Evolutionary conservation across 108 stramenopile genomes (phyloP).

Genomic region (Nitzschia palea): DNA sequence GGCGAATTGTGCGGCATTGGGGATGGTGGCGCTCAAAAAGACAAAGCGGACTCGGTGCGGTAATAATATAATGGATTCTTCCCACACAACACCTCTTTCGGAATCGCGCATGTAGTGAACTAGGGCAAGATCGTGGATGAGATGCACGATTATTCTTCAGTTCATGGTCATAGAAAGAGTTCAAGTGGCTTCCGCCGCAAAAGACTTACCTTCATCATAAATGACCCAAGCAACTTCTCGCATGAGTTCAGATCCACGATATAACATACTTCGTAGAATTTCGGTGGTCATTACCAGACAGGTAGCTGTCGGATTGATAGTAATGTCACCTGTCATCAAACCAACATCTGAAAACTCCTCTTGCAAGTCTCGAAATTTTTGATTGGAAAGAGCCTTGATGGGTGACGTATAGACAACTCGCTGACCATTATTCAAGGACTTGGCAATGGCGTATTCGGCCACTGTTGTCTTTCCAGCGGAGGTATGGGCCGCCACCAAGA

Average conservation of each 20-base stretch:
- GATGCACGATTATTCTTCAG: no score
- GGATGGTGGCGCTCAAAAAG: constrained; percentile 98
- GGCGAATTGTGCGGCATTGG: constrained; percentile 93
- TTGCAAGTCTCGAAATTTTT: constrained; percentile 98
- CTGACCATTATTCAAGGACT: constrained; percentile 88
- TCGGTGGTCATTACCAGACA: constrained; percentile 99
- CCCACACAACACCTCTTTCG: constrained; percentile 93
- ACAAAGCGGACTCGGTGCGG: constrained; percentile 94
- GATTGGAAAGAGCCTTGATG: constrained; percentile 98
- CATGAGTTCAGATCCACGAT: constrained; percentile 97
- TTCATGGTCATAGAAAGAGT: no score
- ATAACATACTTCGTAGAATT: constrained; percentile 97
- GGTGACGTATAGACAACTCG: constrained; percentile 99
- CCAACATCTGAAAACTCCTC: constrained; percentile 96
- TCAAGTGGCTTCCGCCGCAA: no score
- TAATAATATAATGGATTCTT: constrained; percentile 96
- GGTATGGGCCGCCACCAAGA: constrained; percentile 95
- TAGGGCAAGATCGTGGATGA: background rate
- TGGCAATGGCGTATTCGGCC: constrained; percentile 97
- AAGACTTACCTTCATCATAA: constrained; percentile 38
- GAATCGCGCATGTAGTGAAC: constrained; percentile 99
- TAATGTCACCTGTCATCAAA: constrained; percentile 99
- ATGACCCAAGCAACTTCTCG: constrained; percentile 98
- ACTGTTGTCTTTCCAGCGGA: constrained; percentile 93
- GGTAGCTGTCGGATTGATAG: constrained; percentile 95